phyloP scores from a whole-genome alignment of 78 protist genomes.

The Dictyostelium capitatum region DNA sequence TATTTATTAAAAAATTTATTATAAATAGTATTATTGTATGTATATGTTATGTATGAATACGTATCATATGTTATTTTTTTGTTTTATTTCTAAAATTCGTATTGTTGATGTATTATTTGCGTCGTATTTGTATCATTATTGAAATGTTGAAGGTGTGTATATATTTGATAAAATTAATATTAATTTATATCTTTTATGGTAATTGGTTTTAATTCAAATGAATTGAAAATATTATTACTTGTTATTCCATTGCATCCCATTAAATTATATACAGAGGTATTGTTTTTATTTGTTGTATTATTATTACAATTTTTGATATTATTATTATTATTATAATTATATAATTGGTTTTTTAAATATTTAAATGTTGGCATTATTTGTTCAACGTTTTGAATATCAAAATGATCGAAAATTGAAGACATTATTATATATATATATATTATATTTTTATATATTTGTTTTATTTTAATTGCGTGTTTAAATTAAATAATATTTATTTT shows the following conservation, averaged over 20 bases:
- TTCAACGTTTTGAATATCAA: constrained; percentile 13
- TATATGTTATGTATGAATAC: too few species aligned
- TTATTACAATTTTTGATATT: neutral
- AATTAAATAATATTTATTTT: neutral
- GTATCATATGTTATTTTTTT: too few species aligned
- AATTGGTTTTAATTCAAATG: too few species aligned
- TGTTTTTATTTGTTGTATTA: neutral
- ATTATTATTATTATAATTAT: neutral
- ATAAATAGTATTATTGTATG: too few species aligned
- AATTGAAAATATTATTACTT: too few species aligned
- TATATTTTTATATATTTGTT: neutral
- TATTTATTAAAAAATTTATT: too few species aligned
- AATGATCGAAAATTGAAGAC: constrained; percentile 3
- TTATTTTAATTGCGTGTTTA: neutral
- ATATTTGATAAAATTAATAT: too few species aligned
- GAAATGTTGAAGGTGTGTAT: too few species aligned
- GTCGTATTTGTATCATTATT: too few species aligned
- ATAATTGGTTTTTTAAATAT: neutral
- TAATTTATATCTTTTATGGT: too few species aligned
- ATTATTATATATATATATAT: neutral
- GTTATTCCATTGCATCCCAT: neutral
- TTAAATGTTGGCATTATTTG: neutral
- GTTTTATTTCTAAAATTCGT: too few species aligned
- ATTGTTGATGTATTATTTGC: too few species aligned
- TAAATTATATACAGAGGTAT: neutral